A percentile compares a stretch with the other conserved stretches of the same genome.
Evolutionary conservation across 2,329 filamentous ascomycete genomes (phyloP).

Genomic region (Colletotrichum sp.): DNA sequence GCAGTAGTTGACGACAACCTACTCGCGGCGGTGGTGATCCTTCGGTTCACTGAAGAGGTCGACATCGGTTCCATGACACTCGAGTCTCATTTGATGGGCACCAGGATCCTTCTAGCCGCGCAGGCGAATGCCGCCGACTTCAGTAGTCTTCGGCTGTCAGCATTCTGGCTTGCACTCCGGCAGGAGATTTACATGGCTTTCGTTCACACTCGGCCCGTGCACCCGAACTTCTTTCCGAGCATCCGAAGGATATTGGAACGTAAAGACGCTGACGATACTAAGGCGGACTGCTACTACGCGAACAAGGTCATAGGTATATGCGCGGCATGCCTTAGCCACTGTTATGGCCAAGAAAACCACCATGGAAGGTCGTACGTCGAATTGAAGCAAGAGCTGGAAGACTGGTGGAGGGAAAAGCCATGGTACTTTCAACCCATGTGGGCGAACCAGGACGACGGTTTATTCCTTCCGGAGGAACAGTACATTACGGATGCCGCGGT

Average conservation of each 20-base stretch:
- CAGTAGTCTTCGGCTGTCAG: conserved; percentile 30
- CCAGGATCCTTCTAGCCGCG: conserved; percentile 30
- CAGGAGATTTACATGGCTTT: conserved; percentile 36
- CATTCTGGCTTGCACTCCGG: conserved; percentile 32
- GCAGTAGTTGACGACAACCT: conserved; percentile 33
- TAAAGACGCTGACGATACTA: neutral
- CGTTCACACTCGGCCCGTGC: conserved; percentile 30
- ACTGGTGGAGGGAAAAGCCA: conserved; percentile 32
- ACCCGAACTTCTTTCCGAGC: conserved; percentile 27
- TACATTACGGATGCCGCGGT: conserved; percentile 33
- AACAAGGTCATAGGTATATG: conserved; percentile 31
- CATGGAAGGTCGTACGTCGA: conserved; percentile 26
- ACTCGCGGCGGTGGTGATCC: conserved; percentile 32
- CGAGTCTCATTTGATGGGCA: conserved; percentile 33
- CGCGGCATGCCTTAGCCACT: conserved; percentile 31
- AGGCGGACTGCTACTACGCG: conserved; percentile 26
- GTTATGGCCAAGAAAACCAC: conserved; percentile 31
- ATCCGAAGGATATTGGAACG: conserved; percentile 25
- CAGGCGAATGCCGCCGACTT: conserved; percentile 31
- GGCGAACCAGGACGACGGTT: conserved; percentile 11
- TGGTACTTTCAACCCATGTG: conserved; percentile 28
- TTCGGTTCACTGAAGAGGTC: conserved; percentile 33
- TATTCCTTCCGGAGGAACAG: conserved; percentile 25
- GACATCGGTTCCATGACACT: conserved; percentile 8
- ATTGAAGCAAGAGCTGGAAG: conserved; percentile 26